Evolutionary conservation across 2,329 filamentous ascomycete genomes (phyloP).

Genomic region (Venturiaceae sp.): DNA sequence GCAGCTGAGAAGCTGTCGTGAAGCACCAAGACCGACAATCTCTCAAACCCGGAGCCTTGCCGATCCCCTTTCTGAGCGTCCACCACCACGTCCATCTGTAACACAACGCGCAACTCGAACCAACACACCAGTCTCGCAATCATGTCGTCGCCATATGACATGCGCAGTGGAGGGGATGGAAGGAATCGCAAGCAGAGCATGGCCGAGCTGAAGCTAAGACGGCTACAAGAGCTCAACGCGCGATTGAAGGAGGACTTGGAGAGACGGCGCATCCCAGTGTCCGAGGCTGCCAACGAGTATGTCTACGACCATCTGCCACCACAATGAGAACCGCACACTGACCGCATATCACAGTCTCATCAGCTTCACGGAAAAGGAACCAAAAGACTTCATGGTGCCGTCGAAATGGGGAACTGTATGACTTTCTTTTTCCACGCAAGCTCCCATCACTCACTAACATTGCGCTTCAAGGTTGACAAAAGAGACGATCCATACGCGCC

Average conservation of each 20-base stretch:
- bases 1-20: background rate
- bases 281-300: slow-evolving; percentile 64
- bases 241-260: slow-evolving; percentile 93
- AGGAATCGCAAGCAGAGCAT: slow-evolving; percentile 98
- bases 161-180: slow-evolving; percentile 54
- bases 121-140: slow-evolving; percentile 16
- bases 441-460: background rate
- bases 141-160: slow-evolving; percentile 56
- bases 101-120: background rate
- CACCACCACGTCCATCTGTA: background rate
- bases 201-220: slow-evolving; percentile 93
- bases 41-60: background rate
- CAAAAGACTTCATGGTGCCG: slow-evolving; percentile 97
- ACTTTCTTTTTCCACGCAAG: slow-evolving; percentile 10
- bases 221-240: slow-evolving; percentile 93
- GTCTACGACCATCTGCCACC: slow-evolving; percentile 12
- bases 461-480: slow-evolving; percentile 59
- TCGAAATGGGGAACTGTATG: slow-evolving; percentile 82
- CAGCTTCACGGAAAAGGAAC: slow-evolving; percentile 88
- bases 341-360: slow-evolving; percentile 61
- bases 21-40: background rate
- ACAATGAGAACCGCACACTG: background rate
- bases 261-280: slow-evolving; percentile 88
- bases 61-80: background rate
- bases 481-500: slow-evolving; percentile 97